A percentile compares a stretch with the other conserved stretches of the same genome.
Evolutionary conservation across 73 alveolate species (phyloP).

Genomic region (Loxodes magnus): DNA sequence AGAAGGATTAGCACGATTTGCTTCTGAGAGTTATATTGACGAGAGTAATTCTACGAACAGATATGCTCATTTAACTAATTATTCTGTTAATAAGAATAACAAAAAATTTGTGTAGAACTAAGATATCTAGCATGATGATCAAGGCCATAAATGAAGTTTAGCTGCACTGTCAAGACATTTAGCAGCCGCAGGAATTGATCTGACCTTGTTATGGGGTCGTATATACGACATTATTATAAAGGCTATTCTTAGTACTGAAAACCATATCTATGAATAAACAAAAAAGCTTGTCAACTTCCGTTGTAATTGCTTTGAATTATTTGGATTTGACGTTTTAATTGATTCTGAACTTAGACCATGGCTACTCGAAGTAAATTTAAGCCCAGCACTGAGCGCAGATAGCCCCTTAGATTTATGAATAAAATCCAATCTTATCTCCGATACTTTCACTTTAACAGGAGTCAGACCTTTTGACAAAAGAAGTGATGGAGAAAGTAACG

Average conservation of each 20-base stretch:
- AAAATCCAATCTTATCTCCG: constrained; percentile 54
- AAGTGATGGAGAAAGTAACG: constrained; percentile 25
- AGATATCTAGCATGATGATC: constrained; percentile 34
- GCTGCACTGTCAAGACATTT: constrained; percentile 48
- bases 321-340: constrained; percentile 69
- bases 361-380: constrained; percentile 83
- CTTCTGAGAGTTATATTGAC: constrained; percentile 65
- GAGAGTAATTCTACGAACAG: constrained; percentile 32
- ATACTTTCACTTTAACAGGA: constrained; percentile 66
- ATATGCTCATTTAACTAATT: constrained; percentile 48
- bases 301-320: constrained; percentile 50
- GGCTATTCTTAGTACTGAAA: constrained; percentile 42
- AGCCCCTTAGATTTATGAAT: constrained; percentile 69
- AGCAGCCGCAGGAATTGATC: constrained; percentile 43
- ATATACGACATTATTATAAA: constrained; percentile 61
- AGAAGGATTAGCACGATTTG: constrained; percentile 91
- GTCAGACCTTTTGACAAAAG: constrained; percentile 26
- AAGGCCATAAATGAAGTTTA: constrained; percentile 44
- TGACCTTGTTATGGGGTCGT: constrained; percentile 44
- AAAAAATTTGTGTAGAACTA: constrained; percentile 28
- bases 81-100: constrained; percentile 37
- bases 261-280: constrained; percentile 20
- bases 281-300: constrained; percentile 40
- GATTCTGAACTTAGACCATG: constrained; percentile 70
- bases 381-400: constrained; percentile 79